A percentile compares a stretch with the other conserved stretches of the same genome.
Conservation (phyloP, 805 yeast species). For the Sungouiella blattae region DNA sequence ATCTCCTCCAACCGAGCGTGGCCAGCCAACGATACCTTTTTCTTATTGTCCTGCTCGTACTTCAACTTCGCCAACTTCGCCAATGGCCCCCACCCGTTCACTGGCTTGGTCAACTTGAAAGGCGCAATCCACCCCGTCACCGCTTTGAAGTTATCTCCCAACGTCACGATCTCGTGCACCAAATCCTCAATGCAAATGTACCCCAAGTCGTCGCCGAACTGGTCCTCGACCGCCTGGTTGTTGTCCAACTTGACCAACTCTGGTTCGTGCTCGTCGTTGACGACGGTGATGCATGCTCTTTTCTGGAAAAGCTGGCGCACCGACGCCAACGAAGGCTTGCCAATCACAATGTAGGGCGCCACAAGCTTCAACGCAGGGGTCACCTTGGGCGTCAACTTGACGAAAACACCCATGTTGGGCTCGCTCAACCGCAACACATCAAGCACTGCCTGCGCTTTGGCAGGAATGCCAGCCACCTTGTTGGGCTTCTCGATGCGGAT, state of each 20-base stretch:
- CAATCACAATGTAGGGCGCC: conserved; percentile 70
- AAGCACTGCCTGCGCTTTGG: conserved; percentile 58
- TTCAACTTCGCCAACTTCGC: conserved; percentile 64
- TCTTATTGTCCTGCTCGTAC: conserved; percentile 48
- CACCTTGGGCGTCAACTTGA: conserved; percentile 57
- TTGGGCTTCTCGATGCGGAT: conserved; percentile 63
- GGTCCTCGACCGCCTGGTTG: conserved; percentile 71
- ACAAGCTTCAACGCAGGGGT: conserved; percentile 63
- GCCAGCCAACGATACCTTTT: conserved; percentile 54
- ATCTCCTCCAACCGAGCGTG: conserved; percentile 65
- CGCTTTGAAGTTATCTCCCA: conserved; percentile 63
- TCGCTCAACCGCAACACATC: conserved; percentile 57
- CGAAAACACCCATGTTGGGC: conserved; percentile 67
- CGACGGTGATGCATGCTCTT: conserved; percentile 56
- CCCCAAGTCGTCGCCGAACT: conserved; percentile 55
- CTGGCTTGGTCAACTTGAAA: conserved; percentile 64
- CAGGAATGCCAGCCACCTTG: conserved; percentile 60
- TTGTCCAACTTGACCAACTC: conserved; percentile 58
- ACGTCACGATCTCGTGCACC: conserved; percentile 61
- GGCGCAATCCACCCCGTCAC: conserved; percentile 65
- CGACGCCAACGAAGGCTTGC: conserved; percentile 69
- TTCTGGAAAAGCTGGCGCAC: conserved; percentile 73
- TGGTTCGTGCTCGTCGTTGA: conserved; percentile 21
- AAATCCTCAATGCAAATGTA: conserved; percentile 79
- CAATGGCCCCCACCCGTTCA: conserved; percentile 71